Percentiles rank a stretch among this genome's conserved stretches.
Conservation (phyloP, 1,139 yeast species). For the Saccharomyces hybrid region DNA sequence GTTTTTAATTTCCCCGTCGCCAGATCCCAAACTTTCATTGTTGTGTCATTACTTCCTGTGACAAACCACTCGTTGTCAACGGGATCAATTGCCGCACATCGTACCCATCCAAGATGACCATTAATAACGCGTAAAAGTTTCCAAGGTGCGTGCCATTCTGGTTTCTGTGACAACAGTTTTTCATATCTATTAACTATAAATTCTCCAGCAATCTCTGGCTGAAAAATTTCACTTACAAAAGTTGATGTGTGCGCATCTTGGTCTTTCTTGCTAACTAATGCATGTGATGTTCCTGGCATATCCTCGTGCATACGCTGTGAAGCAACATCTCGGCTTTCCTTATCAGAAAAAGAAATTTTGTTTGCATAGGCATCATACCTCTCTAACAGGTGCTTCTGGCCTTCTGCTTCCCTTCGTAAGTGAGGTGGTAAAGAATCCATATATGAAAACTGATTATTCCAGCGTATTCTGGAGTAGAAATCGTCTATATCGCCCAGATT, state of each 20-base stretch:
- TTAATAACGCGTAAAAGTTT: conserved; percentile 63
- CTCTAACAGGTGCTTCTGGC: neutral
- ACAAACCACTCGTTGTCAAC: conserved; percentile 79
- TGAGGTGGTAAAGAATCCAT: conserved; percentile 23
- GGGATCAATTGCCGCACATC: conserved; percentile 74
- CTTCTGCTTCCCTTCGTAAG: conserved; percentile 6
- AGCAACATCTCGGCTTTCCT: neutral
- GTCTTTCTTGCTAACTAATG: conserved; percentile 8
- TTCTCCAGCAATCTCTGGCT: conserved; percentile 4
- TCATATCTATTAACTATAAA: conserved; percentile 22
- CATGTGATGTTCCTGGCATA: neutral
- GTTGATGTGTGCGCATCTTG: conserved; percentile 8
- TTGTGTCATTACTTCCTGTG: conserved; percentile 82
- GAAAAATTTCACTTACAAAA: neutral
- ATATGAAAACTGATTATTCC: conserved; percentile 27
- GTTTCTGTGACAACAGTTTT: conserved; percentile 27
- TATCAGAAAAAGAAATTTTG: neutral
- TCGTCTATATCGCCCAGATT: conserved; percentile 15
- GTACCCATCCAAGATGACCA: conserved; percentile 93
- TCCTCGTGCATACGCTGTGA: neutral
- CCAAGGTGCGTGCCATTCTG: conserved; percentile 60
- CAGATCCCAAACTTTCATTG: conserved; percentile 88
- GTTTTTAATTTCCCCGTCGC: conserved; percentile 64
- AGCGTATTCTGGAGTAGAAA: conserved; percentile 21
- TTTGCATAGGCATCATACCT: neutral